Conservation (phyloP, 345 rosid species). For the Gossypium arboreum region DNA sequence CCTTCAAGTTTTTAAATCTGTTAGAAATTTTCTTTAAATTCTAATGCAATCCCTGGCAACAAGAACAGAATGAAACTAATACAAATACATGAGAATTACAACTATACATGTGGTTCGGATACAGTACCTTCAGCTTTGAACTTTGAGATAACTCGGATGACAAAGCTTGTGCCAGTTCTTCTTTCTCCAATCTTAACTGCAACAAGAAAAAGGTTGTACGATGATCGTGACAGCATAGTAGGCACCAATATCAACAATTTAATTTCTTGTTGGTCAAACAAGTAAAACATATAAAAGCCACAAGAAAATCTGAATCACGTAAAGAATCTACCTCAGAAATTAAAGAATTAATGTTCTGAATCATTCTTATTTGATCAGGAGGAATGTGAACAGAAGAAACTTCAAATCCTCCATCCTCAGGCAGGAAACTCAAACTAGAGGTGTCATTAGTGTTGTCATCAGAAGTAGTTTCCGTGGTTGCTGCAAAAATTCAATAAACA, state of each 20-base stretch:
- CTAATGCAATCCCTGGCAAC: background rate
- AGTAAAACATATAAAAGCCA: constrained; percentile 6
- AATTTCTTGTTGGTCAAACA: background rate
- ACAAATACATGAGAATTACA: background rate
- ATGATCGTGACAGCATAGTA: constrained; percentile 6
- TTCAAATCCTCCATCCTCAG: constrained; percentile 50
- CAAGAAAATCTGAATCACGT: constrained; percentile 3
- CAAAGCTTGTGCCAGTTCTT: constrained; percentile 73
- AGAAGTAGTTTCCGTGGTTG: constrained; percentile 29
- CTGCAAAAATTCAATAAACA: constrained; percentile 9
- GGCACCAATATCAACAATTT: constrained; percentile 9
- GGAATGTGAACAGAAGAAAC: constrained; percentile 61
- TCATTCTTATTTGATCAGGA: constrained; percentile 71
- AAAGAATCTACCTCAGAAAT: constrained; percentile 65
- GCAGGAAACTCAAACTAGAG: constrained; percentile 30
- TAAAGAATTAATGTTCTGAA: constrained; percentile 62
- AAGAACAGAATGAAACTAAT: background rate
- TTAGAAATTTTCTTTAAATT: background rate
- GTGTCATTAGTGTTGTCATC: constrained; percentile 35
- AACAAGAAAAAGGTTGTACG: constrained; percentile 19
- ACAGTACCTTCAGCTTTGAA: constrained; percentile 67
- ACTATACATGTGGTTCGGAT: background rate
- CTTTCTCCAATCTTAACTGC: constrained; percentile 87
- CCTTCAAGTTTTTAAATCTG: background rate
- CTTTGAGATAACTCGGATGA: constrained; percentile 69